Evolutionary conservation across 495 filamentous ascomycete species (phyloP).

Genomic region (Penicillium canescens): DNA sequence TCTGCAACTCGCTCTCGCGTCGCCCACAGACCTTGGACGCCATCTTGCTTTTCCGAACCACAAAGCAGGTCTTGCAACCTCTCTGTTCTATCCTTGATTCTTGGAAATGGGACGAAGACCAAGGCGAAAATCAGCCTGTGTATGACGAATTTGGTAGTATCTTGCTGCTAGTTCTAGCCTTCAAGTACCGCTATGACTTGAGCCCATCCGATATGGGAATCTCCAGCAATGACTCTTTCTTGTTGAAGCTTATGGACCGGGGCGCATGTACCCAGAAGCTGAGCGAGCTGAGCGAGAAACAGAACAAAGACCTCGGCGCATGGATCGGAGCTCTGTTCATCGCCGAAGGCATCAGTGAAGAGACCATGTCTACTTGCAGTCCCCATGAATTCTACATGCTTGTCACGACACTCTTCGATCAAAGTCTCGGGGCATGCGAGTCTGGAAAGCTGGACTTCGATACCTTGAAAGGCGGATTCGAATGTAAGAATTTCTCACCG

Average conservation of each 20-base stretch:
- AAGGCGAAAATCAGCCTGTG: slow-evolving; percentile 90
- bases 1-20: slow-evolving; percentile 78
- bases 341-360: slow-evolving; percentile 78
- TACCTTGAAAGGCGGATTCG: slow-evolving; percentile 81
- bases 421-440: slow-evolving; percentile 76
- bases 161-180: slow-evolving; percentile 76
- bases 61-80: slow-evolving; percentile 74
- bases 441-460: slow-evolving; percentile 72
- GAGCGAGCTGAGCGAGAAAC: slow-evolving; percentile 67
- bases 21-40: slow-evolving; percentile 81
- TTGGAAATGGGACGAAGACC: slow-evolving; percentile 93
- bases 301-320: slow-evolving; percentile 71
- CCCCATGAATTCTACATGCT: slow-evolving; percentile 93
- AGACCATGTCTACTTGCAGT: slow-evolving; percentile 86
- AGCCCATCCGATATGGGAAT: slow-evolving; percentile 66
- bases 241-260: slow-evolving; percentile 72
- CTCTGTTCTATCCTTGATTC: slow-evolving; percentile 82
- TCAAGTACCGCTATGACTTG: slow-evolving; percentile 82
- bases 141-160: slow-evolving; percentile 96
- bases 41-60: slow-evolving; percentile 79
- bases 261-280: slow-evolving; percentile 61
- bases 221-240: slow-evolving; percentile 64
- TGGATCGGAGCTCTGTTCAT: slow-evolving; percentile 92
- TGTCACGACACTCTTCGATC: slow-evolving; percentile 84
- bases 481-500: slow-evolving; percentile 62